Percentiles rank a stretch among this genome's conserved stretches.
phyloP scores from a whole-genome alignment of 352 stramenopile genomes.

The Elongisporangium undulatum region DNA sequence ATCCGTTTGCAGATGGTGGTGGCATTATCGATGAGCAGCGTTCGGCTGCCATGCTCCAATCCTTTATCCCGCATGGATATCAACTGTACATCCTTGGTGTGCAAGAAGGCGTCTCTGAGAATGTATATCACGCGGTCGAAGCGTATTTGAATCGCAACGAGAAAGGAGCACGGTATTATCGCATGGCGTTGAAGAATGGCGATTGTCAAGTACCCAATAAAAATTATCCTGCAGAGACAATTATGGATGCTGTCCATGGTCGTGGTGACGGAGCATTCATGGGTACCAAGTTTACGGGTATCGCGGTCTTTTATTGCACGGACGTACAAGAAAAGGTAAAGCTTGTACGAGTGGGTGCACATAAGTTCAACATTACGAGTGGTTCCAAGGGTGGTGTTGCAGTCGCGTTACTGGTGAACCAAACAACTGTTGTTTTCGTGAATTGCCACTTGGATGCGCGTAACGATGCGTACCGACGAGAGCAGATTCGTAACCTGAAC shows the following conservation, averaged over 20 bases:
- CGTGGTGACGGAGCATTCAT: slow-evolving; percentile 80
- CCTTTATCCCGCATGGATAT: slow-evolving; percentile 77
- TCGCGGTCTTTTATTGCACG: slow-evolving; percentile 72
- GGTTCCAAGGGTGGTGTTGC: slow-evolving; percentile 80
- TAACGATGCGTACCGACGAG: slow-evolving; percentile 72
- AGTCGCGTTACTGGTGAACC: slow-evolving; percentile 64
- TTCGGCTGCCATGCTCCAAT: slow-evolving; percentile 62
- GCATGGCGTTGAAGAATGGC: slow-evolving; percentile 74
- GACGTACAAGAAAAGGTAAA: slow-evolving; percentile 58
- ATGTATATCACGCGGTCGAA: slow-evolving; percentile 77
- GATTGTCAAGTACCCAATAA: slow-evolving; percentile 66
- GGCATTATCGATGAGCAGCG: slow-evolving; percentile 75
- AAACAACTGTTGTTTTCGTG: slow-evolving; percentile 81
- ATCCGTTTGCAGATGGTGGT: slow-evolving; percentile 68
- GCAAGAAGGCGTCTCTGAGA: slow-evolving; percentile 84
- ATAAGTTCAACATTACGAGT: slow-evolving; percentile 82
- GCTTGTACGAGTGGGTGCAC: slow-evolving; percentile 61
- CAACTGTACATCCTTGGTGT: slow-evolving; percentile 84
- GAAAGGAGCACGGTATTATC: slow-evolving; percentile 48
- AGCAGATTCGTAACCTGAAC: slow-evolving; percentile 82
- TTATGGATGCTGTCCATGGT: slow-evolving; percentile 76
- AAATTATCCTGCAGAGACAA: slow-evolving; percentile 52
- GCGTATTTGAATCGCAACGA: slow-evolving; percentile 77
- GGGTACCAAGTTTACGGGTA: slow-evolving; percentile 80
- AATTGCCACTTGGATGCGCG: slow-evolving; percentile 83